phyloP scores from a whole-genome alignment of 1,284 basidiomycete species.

The Malassezia obtusa region DNA sequence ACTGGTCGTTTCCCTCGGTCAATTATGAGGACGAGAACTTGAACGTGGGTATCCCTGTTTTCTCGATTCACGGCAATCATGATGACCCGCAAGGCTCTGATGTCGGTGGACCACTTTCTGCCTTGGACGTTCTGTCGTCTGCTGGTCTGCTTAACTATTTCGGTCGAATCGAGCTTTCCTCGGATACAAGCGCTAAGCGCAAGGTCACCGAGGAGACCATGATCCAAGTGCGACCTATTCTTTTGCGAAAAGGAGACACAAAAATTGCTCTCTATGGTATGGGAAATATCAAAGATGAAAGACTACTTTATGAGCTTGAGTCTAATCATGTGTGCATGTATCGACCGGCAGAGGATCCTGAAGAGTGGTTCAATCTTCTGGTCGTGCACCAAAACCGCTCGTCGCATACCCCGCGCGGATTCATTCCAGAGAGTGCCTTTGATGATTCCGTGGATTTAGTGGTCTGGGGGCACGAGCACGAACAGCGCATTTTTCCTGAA shows the following conservation, averaged over 20 bases:
- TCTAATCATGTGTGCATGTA: slow-evolving; percentile 91
- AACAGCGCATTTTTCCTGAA: slow-evolving; percentile 83
- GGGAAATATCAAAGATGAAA: slow-evolving; percentile 88
- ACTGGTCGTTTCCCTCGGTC: slow-evolving; percentile 65
- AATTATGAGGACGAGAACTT: slow-evolving; percentile 97
- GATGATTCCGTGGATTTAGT: slow-evolving; percentile 89
- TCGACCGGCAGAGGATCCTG: slow-evolving; percentile 68
- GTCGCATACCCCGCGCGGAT: slow-evolving; percentile 81
- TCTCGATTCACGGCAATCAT: slow-evolving; percentile 98
- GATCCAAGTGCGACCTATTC: slow-evolving; percentile 77
- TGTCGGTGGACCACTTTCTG: slow-evolving; percentile 74
- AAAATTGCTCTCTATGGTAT: slow-evolving; percentile 83
- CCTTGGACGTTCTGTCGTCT: slow-evolving; percentile 85
- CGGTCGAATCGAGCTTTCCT: slow-evolving; percentile 62
- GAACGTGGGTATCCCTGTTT: slow-evolving; percentile 87
- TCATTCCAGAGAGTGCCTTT: slow-evolving; percentile 90
- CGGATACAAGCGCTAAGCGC: slow-evolving; percentile 16
- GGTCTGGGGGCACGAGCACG: slow-evolving; percentile 97
- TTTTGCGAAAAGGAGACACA: slow-evolving; percentile 79
- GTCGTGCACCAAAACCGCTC: slow-evolving; percentile 96
- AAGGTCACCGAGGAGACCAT: slow-evolving; percentile 55
- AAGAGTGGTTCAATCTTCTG: slow-evolving; percentile 86
- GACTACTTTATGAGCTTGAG: slow-evolving; percentile 89
- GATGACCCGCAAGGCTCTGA: slow-evolving; percentile 97
- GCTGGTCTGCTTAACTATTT: slow-evolving; percentile 94